A percentile compares a stretch with the other conserved stretches of the same genome.
phyloP scores from a whole-genome alignment of 176 grass and related monocot genomes.

The Avena sativa region DNA sequence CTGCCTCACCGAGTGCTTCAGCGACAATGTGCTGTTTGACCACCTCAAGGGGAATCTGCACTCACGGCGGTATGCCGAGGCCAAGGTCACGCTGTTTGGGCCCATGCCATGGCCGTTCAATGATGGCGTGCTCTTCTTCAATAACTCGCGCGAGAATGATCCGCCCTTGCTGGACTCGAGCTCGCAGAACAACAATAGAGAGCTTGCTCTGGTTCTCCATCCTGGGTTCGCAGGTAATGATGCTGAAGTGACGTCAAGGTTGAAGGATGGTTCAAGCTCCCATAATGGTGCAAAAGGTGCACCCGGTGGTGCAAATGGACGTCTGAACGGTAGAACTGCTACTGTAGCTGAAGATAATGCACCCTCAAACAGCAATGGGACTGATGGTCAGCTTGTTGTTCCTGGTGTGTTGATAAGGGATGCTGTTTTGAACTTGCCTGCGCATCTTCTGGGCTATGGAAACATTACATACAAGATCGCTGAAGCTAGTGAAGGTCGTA shows the following conservation, averaged over 20 bases:
- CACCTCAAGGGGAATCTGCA: slow-evolving; percentile 91
- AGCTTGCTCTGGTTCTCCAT: slow-evolving; percentile 61
- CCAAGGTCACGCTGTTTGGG: slow-evolving; percentile 90
- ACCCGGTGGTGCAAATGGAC: slow-evolving; percentile 10
- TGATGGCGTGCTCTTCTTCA: slow-evolving; percentile 95
- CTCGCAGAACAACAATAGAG: slow-evolving; percentile 47
- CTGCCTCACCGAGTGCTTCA: slow-evolving; percentile 95
- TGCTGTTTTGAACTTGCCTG: slow-evolving; percentile 57
- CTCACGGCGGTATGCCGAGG: slow-evolving; percentile 63
- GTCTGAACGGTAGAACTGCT: slow-evolving; percentile 1
- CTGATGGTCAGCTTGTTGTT: slow-evolving; percentile 62
- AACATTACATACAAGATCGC: slow-evolving; percentile 71
- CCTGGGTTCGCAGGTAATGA: slow-evolving; percentile 35
- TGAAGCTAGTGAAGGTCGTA: slow-evolving; percentile 53
- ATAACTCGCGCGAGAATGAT: slow-evolving; percentile 58
- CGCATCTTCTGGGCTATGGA: slow-evolving; percentile 78
- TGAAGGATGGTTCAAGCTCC: slow-evolving; percentile 49
- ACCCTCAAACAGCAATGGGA: slow-evolving; percentile 17
- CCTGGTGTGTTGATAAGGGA: slow-evolving; percentile 82
- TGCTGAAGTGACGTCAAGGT: slow-evolving; percentile 57
- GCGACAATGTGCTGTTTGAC: slow-evolving; percentile 90
- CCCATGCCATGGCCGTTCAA: slow-evolving; percentile 95
- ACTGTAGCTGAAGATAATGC: slow-evolving; percentile 29
- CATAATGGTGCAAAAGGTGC: slow-evolving; percentile 33
- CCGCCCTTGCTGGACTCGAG: slow-evolving; percentile 45